Evolutionary conservation across 805 yeast species (phyloP), one percentile per base, ranked within the genome.

Genomic region (Ogataea salicorniae): DNA sequence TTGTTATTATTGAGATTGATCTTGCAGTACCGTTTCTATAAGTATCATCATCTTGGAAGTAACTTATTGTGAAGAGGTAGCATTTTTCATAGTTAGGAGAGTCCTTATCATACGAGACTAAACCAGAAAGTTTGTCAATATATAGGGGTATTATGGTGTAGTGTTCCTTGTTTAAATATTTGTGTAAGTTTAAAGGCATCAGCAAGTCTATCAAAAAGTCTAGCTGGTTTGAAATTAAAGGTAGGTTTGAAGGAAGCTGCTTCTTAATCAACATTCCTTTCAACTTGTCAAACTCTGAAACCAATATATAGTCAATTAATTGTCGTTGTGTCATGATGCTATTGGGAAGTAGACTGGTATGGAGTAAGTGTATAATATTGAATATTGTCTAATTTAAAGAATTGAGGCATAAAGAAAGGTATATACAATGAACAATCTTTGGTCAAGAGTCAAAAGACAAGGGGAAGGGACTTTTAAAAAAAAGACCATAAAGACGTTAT

Each of bases 231-330:
- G 87, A 86, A 8, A 84, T 69, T 79, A 83, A 75, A 37, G 82
- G 84, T 78, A 41, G 77, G 55, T 43, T 68, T 64, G 43, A 20
- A 0, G 95, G 92, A 44, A 76, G 73, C 57, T 83, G 90, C 53
- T 77, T 76, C 45, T 71, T 70, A 33, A 89, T 66, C 4, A 77
- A 70, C 0, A 94, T 83, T 0, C 97, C 96, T 46, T 79, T 72
- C 56, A 79, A 83, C 52, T 83, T 80, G 61, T 89, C 94, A 62
- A 89, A 90, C 65, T 86, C 91, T 1, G 92, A 86, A 6, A 89
- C 74, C 33, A 88, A 43, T 1, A 65, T 52, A 37, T 59, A 63
- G n/a, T 62, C 64, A 15, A 60, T 46, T 11, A 49, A 46, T 2
- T 47, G 41, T 7, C 46, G 31, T 40, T 22, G 18, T 3, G n/a